Percentiles rank a stretch among this genome's conserved stretches.
phyloP scores from a whole-genome alignment of 23 red algal species.

The Agarophyton chilense region DNA sequence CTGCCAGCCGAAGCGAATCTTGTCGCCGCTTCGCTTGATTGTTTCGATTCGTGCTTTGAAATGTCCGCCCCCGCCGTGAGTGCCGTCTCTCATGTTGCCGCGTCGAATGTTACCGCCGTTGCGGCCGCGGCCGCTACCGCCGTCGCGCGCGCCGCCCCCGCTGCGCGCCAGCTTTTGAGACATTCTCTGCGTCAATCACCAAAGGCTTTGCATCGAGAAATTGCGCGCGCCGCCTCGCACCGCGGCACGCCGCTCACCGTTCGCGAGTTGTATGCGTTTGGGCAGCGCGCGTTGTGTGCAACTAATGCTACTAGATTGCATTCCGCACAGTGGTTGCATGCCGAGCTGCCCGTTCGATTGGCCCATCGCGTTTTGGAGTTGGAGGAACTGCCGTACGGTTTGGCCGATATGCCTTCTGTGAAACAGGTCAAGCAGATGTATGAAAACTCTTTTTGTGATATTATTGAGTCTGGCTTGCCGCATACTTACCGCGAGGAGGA shows the following conservation, averaged over 20 bases:
- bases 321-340: slow-evolving; percentile 84
- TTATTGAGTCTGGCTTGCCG: slow-evolving; percentile 61
- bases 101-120: neutral
- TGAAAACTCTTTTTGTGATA: slow-evolving; percentile 83
- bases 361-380: slow-evolving; percentile 90
- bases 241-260: slow-evolving; percentile 79
- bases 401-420: slow-evolving; percentile 87
- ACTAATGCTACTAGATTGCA: slow-evolving; percentile 46
- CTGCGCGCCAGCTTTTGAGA: slow-evolving; percentile 1
- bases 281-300: slow-evolving; percentile 38
- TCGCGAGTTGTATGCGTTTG: slow-evolving; percentile 87
- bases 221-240: slow-evolving; percentile 35
- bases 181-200: neutral
- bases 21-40: neutral
- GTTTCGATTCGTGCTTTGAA: too few species aligned
- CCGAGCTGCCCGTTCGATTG: slow-evolving; percentile 88
- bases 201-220: neutral
- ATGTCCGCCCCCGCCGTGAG: too few species aligned
- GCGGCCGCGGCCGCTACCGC: slow-evolving; percentile 22
- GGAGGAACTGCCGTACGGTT: slow-evolving; percentile 85
- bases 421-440: slow-evolving; percentile 87
- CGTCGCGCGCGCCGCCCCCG: neutral
- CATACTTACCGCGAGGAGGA: slow-evolving; percentile 63
- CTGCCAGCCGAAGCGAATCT: neutral
- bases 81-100: neutral